A percentile compares a stretch with the other conserved stretches of the same genome.
phyloP scores from a whole-genome alignment of 306 rosid species.

The Acmispon strigosus region DNA sequence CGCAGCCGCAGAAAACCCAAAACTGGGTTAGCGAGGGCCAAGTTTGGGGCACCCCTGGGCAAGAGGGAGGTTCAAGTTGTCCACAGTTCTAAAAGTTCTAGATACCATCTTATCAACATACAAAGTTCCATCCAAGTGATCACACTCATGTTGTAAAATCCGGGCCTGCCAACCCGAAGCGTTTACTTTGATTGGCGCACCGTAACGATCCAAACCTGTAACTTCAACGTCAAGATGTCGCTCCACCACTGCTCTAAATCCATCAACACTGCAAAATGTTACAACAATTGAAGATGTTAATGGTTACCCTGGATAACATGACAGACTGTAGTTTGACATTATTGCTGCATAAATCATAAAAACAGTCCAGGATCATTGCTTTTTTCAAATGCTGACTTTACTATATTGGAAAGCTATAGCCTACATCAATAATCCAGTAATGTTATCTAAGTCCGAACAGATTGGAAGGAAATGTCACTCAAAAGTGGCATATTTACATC shows the following conservation, averaged over 20 bases:
- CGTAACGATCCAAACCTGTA: constrained; percentile 71
- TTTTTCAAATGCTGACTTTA: not conserved
- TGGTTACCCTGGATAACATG: not conserved
- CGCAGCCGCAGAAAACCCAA: no score
- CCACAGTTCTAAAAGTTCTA: constrained; percentile 69
- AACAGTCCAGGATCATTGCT: not conserved
- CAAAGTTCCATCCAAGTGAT: constrained; percentile 82
- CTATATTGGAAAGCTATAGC: not conserved
- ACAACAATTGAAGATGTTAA: constrained; percentile 7
- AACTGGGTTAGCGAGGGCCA: constrained; percentile 38
- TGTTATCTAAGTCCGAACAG: not conserved
- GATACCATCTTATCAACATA: constrained; percentile 88
- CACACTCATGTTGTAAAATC: constrained; percentile 86
- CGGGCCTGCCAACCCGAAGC: constrained; percentile 97
- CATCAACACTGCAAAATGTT: constrained; percentile 61
- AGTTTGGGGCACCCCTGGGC: constrained; percentile 78
- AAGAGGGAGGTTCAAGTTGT: constrained; percentile 70
- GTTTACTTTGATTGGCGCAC: constrained; percentile 49
- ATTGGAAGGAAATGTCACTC: not conserved
- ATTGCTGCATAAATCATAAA: not conserved
- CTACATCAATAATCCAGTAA: not conserved
- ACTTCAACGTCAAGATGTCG: constrained; percentile 80
- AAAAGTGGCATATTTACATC: not conserved
- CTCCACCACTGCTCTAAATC: constrained; percentile 81
- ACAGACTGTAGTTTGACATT: not conserved